A percentile compares a stretch with the other conserved stretches of the same genome.
Conservation (phyloP, 2,329 filamentous ascomycete species). For the Magnaporthales sp. region DNA sequence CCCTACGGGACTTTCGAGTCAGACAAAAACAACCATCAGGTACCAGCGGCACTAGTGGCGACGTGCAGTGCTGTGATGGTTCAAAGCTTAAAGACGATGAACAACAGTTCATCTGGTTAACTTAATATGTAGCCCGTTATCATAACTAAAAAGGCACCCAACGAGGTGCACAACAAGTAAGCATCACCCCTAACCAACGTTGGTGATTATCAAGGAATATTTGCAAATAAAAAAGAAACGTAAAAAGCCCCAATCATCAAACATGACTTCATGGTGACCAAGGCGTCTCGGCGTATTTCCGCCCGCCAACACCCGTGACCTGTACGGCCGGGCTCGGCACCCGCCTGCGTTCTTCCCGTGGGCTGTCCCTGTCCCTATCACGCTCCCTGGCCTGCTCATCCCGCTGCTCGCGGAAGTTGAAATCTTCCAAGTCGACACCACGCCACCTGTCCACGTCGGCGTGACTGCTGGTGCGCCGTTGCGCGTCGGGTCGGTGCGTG, state of each 20-base stretch:
- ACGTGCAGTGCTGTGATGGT: too few species aligned
- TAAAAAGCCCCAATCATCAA: background rate
- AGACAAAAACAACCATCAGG: too few species aligned
- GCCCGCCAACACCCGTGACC: slow-evolving; percentile 24
- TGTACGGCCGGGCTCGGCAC: slow-evolving; percentile 22
- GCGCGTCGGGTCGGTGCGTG: slow-evolving; percentile 28
- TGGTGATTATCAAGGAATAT: background rate
- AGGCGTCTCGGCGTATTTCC: slow-evolving; percentile 29
- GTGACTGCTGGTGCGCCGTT: slow-evolving; percentile 40
- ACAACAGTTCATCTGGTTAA: background rate
- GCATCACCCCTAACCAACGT: background rate
- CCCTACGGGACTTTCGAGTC: too few species aligned
- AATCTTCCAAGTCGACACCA: slow-evolving; percentile 24
- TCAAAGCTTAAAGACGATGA: background rate
- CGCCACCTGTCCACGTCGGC: slow-evolving; percentile 36
- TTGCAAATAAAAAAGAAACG: background rate
- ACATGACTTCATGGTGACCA: background rate
- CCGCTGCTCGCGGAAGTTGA: slow-evolving; percentile 8
- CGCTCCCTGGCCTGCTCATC: background rate
- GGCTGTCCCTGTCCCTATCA: slow-evolving; percentile 4
- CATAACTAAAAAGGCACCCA: background rate
- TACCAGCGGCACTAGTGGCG: too few species aligned
- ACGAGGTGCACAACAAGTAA: background rate
- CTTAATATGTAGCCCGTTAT: background rate
- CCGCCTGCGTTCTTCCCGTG: slow-evolving; percentile 13